These are phyloP conservation scores for Pleoardoris graminearum DNA, from an alignment of 2,329 filamentous ascomycete genomes.

Conservation along the genomic window DNA sequence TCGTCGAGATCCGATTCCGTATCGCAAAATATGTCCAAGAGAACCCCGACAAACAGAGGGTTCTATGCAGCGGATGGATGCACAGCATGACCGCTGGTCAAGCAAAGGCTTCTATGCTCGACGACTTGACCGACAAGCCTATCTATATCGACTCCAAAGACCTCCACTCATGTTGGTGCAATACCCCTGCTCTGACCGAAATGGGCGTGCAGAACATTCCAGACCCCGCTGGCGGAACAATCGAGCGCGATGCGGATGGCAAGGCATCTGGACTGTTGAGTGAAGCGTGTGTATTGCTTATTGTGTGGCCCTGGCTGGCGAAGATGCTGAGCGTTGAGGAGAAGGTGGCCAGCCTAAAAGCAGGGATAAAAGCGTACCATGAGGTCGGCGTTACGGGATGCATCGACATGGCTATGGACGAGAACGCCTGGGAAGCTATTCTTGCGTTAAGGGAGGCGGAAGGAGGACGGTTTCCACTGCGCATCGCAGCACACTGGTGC, in stretches of 20 bases:
- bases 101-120: slow-evolving; percentile 56
- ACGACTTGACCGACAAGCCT: slow-evolving; percentile 56
- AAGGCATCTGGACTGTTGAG: slow-evolving; percentile 56
- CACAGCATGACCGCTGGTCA: slow-evolving; percentile 58
- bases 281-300: slow-evolving; percentile 58
- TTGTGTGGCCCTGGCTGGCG: slow-evolving; percentile 60
- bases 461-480: slow-evolving; percentile 48
- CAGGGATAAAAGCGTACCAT: slow-evolving; percentile 55
- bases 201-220: slow-evolving; percentile 53
- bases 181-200: slow-evolving; percentile 56
- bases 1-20: slow-evolving; percentile 54
- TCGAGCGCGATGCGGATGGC: slow-evolving; percentile 54
- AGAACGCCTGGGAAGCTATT: slow-evolving; percentile 58
- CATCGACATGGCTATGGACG: slow-evolving; percentile 64
- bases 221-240: slow-evolving; percentile 57
- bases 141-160: slow-evolving; percentile 63
- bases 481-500: slow-evolving; percentile 62
- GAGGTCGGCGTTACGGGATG: slow-evolving; percentile 58
- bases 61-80: slow-evolving; percentile 61
- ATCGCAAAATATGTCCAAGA: slow-evolving; percentile 52
- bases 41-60: slow-evolving; percentile 52
- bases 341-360: slow-evolving; percentile 51
- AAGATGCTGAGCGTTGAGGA: slow-evolving; percentile 54
- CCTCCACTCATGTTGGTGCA: slow-evolving; percentile 61
- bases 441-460: slow-evolving; percentile 43